Percentiles rank a stretch among this genome's conserved stretches.
Conservation (phyloP, 257 asterid genomes). For the Plectranthus barbatus region DNA sequence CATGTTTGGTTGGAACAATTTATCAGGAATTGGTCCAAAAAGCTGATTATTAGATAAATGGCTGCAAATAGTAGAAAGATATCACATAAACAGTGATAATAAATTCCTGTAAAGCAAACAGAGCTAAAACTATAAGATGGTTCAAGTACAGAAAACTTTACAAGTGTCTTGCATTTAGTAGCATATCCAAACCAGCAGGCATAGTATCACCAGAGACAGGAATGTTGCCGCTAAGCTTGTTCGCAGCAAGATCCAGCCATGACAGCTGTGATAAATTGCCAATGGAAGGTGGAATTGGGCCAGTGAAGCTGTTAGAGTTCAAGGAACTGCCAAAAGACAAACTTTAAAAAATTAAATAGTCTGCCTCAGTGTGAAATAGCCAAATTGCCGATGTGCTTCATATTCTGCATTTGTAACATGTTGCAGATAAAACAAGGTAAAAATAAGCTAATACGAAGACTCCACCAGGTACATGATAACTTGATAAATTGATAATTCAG, state of each 20-base stretch:
- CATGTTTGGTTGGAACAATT: conserved; percentile 57
- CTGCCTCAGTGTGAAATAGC: background rate
- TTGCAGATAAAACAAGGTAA: too few relatives aligned
- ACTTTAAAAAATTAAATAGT: background rate
- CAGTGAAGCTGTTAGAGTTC: conserved; percentile 59
- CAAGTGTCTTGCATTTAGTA: conserved; percentile 61
- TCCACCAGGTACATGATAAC: background rate
- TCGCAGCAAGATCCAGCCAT: conserved; percentile 80
- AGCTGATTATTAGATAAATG: conserved; percentile 72
- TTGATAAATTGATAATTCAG: background rate
- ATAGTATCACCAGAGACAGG: conserved; percentile 48
- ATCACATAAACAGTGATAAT: background rate
- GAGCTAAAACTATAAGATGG: background rate
- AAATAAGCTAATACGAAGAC: too few relatives aligned
- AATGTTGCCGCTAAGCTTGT: conserved; percentile 55
- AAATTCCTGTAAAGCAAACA: background rate
- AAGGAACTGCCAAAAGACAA: conserved; percentile 37
- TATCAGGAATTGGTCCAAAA: conserved; percentile 51
- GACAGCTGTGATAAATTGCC: conserved; percentile 62
- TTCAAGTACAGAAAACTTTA: conserved; percentile 22
- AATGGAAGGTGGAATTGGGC: conserved; percentile 68
- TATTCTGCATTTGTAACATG: background rate
- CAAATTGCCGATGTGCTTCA: background rate
- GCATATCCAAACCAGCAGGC: conserved; percentile 70
- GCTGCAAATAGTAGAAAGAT: conserved; percentile 30